A percentile compares a stretch with the other conserved stretches of the same genome.
phyloP scores from a whole-genome alignment of 179 eudicot species.

The Actinidia polygama region DNA sequence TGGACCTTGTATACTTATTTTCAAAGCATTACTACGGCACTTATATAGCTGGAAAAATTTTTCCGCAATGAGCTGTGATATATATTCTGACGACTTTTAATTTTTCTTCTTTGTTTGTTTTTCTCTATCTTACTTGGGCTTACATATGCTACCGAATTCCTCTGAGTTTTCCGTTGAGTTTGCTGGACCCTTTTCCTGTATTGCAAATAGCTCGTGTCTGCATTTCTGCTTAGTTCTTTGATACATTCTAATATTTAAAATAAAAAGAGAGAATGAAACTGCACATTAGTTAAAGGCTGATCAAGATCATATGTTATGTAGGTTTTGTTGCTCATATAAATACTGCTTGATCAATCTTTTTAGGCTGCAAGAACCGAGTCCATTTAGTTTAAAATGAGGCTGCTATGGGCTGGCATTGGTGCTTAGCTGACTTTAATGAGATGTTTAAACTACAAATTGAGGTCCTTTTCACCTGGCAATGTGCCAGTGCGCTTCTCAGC shows the following conservation, averaged over 20 bases:
- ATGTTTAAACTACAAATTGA: background rate
- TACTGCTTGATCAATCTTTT: background rate
- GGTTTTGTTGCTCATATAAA: background rate
- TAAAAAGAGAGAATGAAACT: background rate
- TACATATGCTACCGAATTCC: background rate
- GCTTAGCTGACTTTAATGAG: background rate
- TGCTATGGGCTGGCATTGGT: background rate
- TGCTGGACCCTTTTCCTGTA: background rate
- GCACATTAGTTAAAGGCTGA: background rate
- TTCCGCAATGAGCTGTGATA: background rate
- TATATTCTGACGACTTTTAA: background rate
- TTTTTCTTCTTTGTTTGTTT: conserved; percentile 4
- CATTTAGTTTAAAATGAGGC: background rate
- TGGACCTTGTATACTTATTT: background rate
- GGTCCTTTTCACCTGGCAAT: background rate
- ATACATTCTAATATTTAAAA: background rate
- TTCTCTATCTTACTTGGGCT: background rate
- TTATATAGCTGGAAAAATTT: background rate
- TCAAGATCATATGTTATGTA: background rate
- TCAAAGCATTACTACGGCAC: background rate
- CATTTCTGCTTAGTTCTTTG: conserved; percentile 1
- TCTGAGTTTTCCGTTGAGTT: background rate
- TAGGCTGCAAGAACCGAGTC: conserved; percentile 8
- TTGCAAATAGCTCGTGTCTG: background rate
- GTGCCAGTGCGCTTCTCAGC: background rate